Base-by-base conservation (phyloP, 2,329 filamentous ascomycete genomes). In the Microdochium trichocladiopsis region DNA sequence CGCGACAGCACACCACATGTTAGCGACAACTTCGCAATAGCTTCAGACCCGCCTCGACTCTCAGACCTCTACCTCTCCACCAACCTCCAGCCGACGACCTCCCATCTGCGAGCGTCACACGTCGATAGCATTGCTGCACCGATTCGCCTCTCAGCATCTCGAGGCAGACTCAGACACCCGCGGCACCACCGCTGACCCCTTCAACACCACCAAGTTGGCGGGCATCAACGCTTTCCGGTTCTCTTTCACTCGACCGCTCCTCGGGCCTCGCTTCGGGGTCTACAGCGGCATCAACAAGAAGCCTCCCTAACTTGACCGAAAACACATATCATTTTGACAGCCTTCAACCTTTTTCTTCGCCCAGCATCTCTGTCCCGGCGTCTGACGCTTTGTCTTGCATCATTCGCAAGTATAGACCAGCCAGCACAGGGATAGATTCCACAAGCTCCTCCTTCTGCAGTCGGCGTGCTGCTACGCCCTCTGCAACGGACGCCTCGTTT, bases 261-360 rank as follows among this genome's bases (percentile, higher is more conserved):
- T 93, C 72, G 90, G 90, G 80, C 93, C 91, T 74, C 85, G 86
- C 71, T 85, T 86, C 80, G 90, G 91, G 91, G 91, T 95, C 84
- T 93, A 93, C 73, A 86, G 86, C 80, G 92, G 93, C 87, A 89
- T 91, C 78, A 90, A 94, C 80, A 94, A 91, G 79, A 93, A 95
- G 77, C 93, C 94, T 71, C 93, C 93, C 80, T 97, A 97, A 96
- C 76, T 93, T 72, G 78, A 63, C 71, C 61, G 60, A 58, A 52
- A 54, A 54, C 55, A 11, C 31, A 50, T 33, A 37, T 53, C 33
- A 56, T 65, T 67, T 68, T 71, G 68, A 64, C 61, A 62, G 51
- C 52, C 43, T n/a, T n/a, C n/a, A n/a, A n/a, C 37, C 24, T 58
- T 51, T 43, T 51, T 50, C 52, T 50, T 33, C 31, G 49, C 24